Evolutionary conservation across 805 yeast species (phyloP), one percentile per base, ranked within the genome.

Genomic region (Wickerhamiella domercqiae): DNA sequence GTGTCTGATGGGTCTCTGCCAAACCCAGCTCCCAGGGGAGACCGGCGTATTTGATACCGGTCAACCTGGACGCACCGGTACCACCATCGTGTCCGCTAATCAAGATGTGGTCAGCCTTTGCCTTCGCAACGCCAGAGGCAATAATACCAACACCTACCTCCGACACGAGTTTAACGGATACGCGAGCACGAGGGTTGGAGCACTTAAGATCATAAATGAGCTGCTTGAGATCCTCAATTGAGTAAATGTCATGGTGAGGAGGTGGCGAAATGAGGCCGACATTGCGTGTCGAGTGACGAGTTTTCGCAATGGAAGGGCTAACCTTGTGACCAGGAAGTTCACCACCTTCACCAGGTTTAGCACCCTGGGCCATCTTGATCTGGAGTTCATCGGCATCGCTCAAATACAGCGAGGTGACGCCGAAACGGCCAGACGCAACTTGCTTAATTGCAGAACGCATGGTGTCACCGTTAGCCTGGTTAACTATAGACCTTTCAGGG

Each of bases 341-440:
- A 69, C 98, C 98, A 69, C 98, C 98, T 67, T 90, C 97, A 66
- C 97, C 98, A 7, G 97, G 97, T 63, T 87, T 87, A 39, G 98
- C 98, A 64, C 98, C 97, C 64, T 87, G 98, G 7, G 97, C 97
- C 86, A 87, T 84, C 65, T 87, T 87, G 60, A 87, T 90, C 63
- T 87, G 98, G 46, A 87, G 73, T 64, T 87, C 97, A 53, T 87
- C 97, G 31, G 97, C 94, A 62, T 87, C 97, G 26, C 95, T 75
- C 51, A 87, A 67, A 59, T 90, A 87, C 61, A 78, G 73, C 2
- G 96, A 83, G 3, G 98, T 87, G 36, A 87, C 98, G 67, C 98
- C 98, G 54, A 87, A 87, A 62, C 98, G 73, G 49, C 96, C 96
- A 32, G 95, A 83, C 13, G 98, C 98, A 58, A 87, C 79, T 64